phyloP scores from a whole-genome alignment of 1,284 basidiomycete genomes.

The Ganoderma sinense region DNA sequence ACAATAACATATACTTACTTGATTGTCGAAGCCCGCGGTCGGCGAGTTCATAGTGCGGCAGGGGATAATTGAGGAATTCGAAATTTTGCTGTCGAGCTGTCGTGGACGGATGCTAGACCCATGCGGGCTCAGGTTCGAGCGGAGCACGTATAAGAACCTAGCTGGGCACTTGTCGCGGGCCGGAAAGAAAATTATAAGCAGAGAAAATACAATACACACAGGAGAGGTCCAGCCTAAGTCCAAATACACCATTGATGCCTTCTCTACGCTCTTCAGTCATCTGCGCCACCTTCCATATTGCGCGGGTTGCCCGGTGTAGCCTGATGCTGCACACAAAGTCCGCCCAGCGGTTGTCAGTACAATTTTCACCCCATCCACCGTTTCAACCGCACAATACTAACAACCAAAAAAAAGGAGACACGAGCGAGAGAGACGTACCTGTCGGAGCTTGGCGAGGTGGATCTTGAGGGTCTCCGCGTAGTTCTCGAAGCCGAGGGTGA shows the following conservation, averaged over 20 bases:
- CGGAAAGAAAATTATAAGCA: constrained; percentile 13
- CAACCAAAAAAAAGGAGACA: background rate
- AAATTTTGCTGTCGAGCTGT: no score
- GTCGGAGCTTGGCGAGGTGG: constrained; percentile 87
- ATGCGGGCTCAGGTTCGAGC: no score
- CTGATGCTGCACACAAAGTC: constrained; percentile 21
- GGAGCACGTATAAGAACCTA: no score
- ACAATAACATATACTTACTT: no score
- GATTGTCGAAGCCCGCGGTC: no score
- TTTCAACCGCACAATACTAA: background rate
- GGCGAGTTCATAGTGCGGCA: no score
- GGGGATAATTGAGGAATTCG: no score
- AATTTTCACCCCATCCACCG: background rate
- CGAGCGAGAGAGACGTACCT: constrained; percentile 59
- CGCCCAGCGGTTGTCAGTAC: background rate
- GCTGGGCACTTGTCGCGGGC: background rate
- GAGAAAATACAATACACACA: constrained; percentile 27
- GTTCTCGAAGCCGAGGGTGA: constrained; percentile 92
- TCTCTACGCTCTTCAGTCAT: constrained; percentile 16
- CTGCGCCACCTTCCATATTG: constrained; percentile 16
- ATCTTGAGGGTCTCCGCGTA: constrained; percentile 92
- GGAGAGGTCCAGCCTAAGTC: background rate
- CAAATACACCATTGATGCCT: background rate
- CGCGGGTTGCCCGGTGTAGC: constrained; percentile 24
- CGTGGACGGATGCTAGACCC: no score